Conservation (phyloP, 306 rosid genomes). For the Alnus glutinosa region DNA sequence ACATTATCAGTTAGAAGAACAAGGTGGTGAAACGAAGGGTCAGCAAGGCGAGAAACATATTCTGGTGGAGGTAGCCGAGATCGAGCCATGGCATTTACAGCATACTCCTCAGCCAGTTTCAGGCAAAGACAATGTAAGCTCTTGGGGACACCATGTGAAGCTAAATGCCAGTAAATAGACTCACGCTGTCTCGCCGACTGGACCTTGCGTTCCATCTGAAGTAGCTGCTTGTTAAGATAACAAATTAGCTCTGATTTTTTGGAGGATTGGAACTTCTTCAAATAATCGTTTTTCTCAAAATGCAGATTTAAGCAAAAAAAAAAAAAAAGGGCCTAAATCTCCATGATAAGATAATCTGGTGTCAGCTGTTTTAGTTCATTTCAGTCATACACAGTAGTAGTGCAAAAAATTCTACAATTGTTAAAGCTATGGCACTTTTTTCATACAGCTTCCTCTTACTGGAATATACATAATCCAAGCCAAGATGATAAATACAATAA, state of each 20-base stretch:
- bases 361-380: background rate
- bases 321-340: background rate
- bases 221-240: constrained; percentile 52
- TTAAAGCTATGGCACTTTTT: background rate
- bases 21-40: constrained; percentile 67
- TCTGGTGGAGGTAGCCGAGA: constrained; percentile 85
- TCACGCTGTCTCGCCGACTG: constrained; percentile 69
- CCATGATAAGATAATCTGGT: background rate
- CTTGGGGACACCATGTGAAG: constrained; percentile 84
- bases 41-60: constrained; percentile 64
- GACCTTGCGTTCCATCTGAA: constrained; percentile 76
- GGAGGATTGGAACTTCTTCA: constrained; percentile 4
- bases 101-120: constrained; percentile 83
- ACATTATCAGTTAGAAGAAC: constrained; percentile 84
- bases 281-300: background rate
- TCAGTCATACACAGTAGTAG: background rate
- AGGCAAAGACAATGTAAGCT: constrained; percentile 81
- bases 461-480: background rate
- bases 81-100: constrained; percentile 79
- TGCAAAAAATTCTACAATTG: background rate
- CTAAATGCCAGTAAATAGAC: constrained; percentile 84
- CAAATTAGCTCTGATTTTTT: constrained; percentile 21
- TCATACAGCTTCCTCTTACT: background rate
- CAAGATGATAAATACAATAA: background rate
- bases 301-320: background rate